Conservation (phyloP, 1,139 yeast genomes). For the Saccharomyces hybrid region DNA sequence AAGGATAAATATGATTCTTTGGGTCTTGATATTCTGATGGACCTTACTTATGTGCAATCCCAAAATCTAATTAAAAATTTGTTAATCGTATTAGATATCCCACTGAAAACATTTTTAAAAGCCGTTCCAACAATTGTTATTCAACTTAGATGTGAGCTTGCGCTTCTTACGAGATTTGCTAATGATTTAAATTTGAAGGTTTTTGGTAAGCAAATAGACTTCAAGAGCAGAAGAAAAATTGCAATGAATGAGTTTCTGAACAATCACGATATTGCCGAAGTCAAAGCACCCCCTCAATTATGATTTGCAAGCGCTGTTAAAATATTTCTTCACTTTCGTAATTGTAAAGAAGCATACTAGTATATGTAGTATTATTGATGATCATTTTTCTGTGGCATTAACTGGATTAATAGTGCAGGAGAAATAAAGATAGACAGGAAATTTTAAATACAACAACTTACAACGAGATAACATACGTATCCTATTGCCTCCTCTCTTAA, state of each 20-base stretch:
- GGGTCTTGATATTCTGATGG: slow-evolving; percentile 26
- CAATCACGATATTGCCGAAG: slow-evolving; percentile 11
- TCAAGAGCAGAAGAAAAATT: slow-evolving; percentile 13
- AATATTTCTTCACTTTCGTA: background rate
- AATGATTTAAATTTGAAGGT: slow-evolving; percentile 24
- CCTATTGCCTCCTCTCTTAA: too few relatives aligned
- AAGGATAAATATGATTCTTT: slow-evolving; percentile 18
- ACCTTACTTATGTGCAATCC: slow-evolving; percentile 20
- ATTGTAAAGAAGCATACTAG: background rate
- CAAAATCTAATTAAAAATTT: slow-evolving; percentile 31
- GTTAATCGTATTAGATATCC: slow-evolving; percentile 28
- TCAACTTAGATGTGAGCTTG: slow-evolving; percentile 24
- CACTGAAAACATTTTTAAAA: slow-evolving; percentile 26
- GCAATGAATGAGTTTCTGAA: slow-evolving; percentile 17
- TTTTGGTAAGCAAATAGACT: slow-evolving; percentile 18
- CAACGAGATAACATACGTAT: too few relatives aligned
- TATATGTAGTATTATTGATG: background rate
- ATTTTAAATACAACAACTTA: too few relatives aligned
- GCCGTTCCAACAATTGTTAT: slow-evolving; percentile 26
- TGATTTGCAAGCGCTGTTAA: slow-evolving; percentile 1
- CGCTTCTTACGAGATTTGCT: slow-evolving; percentile 26
- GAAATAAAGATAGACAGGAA: too few relatives aligned
- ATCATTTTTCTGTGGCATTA: background rate
- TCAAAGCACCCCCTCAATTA: slow-evolving; percentile 18
- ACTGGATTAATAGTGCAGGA: background rate